Conservation (phyloP, 177 flowering plant genomes). For the Telopea speciosissima region DNA sequence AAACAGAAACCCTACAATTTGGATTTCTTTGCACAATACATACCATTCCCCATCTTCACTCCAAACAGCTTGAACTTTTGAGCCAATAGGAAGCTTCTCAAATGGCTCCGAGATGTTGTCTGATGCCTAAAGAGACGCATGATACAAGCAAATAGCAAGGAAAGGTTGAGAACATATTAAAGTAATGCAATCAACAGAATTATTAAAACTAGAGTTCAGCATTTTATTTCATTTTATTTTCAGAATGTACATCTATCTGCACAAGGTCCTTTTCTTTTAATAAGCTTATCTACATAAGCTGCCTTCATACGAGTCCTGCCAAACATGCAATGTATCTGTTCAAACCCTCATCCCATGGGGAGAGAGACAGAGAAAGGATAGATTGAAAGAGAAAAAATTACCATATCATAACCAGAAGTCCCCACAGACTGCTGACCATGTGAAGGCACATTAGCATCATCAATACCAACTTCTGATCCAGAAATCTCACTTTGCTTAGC, state of each 20-base stretch:
- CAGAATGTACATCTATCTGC: background rate
- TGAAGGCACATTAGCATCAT: conserved; percentile 31
- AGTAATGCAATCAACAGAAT: background rate
- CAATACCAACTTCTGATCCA: conserved; percentile 32
- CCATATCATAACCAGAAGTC: conserved; percentile 27
- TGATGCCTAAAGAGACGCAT: conserved; percentile 11
- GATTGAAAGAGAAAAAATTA: conserved; percentile 8
- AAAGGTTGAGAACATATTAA: background rate
- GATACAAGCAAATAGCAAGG: background rate
- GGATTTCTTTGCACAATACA: background rate
- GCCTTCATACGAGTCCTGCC: background rate
- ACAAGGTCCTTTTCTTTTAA: too few species aligned
- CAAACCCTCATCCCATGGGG: background rate
- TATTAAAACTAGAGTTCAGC: background rate
- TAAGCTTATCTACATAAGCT: background rate
- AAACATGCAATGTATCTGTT: background rate
- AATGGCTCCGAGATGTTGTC: conserved; percentile 22
- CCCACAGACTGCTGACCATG: conserved; percentile 24
- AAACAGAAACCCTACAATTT: background rate
- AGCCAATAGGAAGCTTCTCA: conserved; percentile 56
- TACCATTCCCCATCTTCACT: conserved; percentile 87
- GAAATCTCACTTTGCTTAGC: conserved; percentile 63
- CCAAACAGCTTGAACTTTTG: conserved; percentile 93
- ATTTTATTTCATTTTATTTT: background rate
- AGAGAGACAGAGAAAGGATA: background rate